Evolutionary conservation across 2,329 filamentous ascomycete species (phyloP).

Genomic region (Epichloe festucae): DNA sequence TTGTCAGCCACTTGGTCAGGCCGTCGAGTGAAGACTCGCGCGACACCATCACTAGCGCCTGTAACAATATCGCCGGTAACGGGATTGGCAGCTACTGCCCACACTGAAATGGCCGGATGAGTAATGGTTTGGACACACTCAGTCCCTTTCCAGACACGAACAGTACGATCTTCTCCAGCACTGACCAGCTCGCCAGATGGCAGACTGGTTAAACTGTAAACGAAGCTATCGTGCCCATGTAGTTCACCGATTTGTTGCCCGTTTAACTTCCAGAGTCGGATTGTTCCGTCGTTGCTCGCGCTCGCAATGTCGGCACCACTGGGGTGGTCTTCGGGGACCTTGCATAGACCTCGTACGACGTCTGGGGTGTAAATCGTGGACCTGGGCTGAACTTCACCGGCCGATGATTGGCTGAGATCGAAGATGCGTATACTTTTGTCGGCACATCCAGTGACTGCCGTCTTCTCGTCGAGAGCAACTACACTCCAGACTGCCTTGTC

Average conservation of each 20-base stretch:
- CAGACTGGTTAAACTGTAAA: constrained; percentile 69
- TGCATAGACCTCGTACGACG: constrained; percentile 78
- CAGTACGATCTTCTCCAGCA: constrained; percentile 85
- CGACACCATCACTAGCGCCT: constrained; percentile 77
- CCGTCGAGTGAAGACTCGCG: constrained; percentile 71
- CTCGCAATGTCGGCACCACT: constrained; percentile 89
- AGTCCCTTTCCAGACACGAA: constrained; percentile 72
- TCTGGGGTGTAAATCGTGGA: constrained; percentile 56
- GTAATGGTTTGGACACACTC: constrained; percentile 92
- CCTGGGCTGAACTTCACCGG: constrained; percentile 36
- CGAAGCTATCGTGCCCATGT: constrained; percentile 84
- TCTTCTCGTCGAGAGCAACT: constrained; percentile 64
- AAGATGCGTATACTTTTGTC: constrained; percentile 85
- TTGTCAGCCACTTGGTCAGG: constrained; percentile 55
- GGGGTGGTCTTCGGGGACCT: constrained; percentile 59
- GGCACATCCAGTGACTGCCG: constrained; percentile 81
- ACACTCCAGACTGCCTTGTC: constrained; percentile 80
- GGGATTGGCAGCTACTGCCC: constrained; percentile 72
- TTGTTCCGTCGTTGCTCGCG: constrained; percentile 81
- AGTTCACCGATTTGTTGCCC: constrained; percentile 67
- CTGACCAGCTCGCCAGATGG: constrained; percentile 83
- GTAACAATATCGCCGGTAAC: constrained; percentile 88
- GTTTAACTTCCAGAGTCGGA: constrained; percentile 74
- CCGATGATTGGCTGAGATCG: constrained; percentile 50
- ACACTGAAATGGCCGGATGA: constrained; percentile 92